phyloP scores from a whole-genome alignment of 2,329 filamentous ascomycete genomes.

The Trichoderma pleuroti region DNA sequence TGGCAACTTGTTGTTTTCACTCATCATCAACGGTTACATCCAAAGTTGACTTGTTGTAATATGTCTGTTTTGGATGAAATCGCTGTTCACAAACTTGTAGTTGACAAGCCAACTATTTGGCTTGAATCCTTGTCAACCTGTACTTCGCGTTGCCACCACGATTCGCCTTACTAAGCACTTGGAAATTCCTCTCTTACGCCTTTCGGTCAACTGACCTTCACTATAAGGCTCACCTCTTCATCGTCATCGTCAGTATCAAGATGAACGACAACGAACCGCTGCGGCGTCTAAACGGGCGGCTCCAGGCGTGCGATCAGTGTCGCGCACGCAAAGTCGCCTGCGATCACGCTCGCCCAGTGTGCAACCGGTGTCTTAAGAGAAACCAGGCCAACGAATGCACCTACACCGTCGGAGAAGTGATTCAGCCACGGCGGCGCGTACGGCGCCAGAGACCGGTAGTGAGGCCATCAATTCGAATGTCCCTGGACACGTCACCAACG shows the following conservation, averaged over 20 bases:
- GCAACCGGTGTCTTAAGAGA: constrained; percentile 36
- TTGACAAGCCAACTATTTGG: neutral
- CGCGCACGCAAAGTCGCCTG: constrained; percentile 40
- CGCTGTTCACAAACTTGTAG: neutral
- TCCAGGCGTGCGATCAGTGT: constrained; percentile 33
- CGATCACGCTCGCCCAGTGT: constrained; percentile 37
- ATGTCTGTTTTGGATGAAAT: neutral
- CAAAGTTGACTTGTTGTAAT: neutral
- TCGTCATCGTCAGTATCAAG: neutral
- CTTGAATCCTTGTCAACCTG: neutral
- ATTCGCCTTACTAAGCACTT: neutral
- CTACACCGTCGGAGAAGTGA: constrained; percentile 26
- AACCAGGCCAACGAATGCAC: constrained; percentile 33
- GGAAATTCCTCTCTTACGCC: neutral
- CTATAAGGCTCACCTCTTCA: neutral
- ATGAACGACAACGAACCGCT: constrained; percentile 4
- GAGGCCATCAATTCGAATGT: neutral
- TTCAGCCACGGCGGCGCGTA: constrained; percentile 1
- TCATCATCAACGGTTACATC: neutral
- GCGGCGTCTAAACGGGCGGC: constrained; percentile 29
- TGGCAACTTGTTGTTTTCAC: neutral
- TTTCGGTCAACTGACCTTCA: neutral
- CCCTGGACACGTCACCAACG: neutral
- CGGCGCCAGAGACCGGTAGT: neutral
- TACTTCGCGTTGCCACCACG: neutral